Evolutionary conservation across 164 flowering plant species (phyloP), one percentile per base, ranked within the genome.

Genomic region (Macadamia integrifolia): DNA sequence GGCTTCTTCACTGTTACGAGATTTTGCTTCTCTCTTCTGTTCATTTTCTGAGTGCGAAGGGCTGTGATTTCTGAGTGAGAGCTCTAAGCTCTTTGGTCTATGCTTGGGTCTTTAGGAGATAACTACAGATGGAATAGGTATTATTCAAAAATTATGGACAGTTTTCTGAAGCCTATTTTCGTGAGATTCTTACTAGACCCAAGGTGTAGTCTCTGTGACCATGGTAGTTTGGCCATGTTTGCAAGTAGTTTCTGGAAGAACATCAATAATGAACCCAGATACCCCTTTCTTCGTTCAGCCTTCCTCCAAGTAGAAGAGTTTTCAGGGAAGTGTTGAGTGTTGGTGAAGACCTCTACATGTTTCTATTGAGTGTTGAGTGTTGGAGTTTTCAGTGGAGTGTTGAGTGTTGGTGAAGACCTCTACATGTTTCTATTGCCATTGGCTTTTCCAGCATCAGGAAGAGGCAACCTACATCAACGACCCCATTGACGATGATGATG

Each of bases 351-450:
- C 6, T 83, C 94, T 9, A 81, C 86, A 15, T 90, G 96, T 93
- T 90, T 80, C 80, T 85, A 71, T 12, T 83, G 86, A 23, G 23
- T 23, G 23, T 23, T 23, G 23, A 23, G 23, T 23, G 23, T 23
- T 23, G 83, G 98, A 92, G 72, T 92, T 90, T 81, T 88, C 98
- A 1, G 94, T 93, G 0, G 91, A 92, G 67, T 90, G 98, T 96
- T 92, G 91, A 88, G 76, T 87, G 12, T 79, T 88, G 72, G 88
- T 92, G 59, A 87, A 84, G 2, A 87, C 90, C 6, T 83, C 94
- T 9, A 81, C 86, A 15, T 90, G 96, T 93, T 90, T 80, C 80
- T 85, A 71, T 12, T 83, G 86, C 50, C 88, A 87, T 75, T 88
- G 98, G 98, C 78, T 92, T 7, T 81, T 85, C 70, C 83, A 85